Evolutionary conservation across 2,329 filamentous ascomycete genomes (phyloP).

Genomic region (Drechslera avenae): DNA sequence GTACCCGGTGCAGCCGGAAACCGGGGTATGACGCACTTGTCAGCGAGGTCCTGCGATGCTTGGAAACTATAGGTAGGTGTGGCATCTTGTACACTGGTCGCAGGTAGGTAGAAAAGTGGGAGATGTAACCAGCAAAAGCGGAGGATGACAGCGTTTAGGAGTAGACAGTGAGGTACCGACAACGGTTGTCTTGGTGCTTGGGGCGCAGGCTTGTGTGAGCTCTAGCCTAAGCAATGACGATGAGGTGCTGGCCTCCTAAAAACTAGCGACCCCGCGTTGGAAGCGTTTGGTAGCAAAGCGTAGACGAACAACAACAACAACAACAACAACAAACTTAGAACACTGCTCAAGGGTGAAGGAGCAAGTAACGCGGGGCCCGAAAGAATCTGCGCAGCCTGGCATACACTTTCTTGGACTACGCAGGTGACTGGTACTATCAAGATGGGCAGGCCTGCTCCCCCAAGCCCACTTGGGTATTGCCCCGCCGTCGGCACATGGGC

Average conservation of each 20-base stretch:
- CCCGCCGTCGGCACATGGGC: constrained; percentile 13
- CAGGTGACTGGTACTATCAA: constrained; percentile 10
- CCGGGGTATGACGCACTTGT: constrained; percentile 34
- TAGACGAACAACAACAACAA: background rate
- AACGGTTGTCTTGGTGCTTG: constrained; percentile 21
- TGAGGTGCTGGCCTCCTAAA: constrained; percentile 22
- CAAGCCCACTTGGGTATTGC: constrained; percentile 5
- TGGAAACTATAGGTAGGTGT: constrained; percentile 31
- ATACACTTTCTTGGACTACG: constrained; percentile 5
- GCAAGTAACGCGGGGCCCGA: background rate
- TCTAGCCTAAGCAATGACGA: constrained; percentile 33
- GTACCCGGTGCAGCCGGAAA: constrained; percentile 10
- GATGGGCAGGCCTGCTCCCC: constrained; percentile 8
- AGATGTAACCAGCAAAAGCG: background rate
- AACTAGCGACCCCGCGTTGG: constrained; percentile 29
- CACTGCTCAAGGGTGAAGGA: background rate
- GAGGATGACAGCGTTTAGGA: background rate
- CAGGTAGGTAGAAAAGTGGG: background rate
- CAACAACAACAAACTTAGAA: background rate
- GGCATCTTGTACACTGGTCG: constrained; percentile 43
- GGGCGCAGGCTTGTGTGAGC: constrained; percentile 22
- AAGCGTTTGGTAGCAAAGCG: constrained; percentile 12
- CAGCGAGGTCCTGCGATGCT: constrained; percentile 33
- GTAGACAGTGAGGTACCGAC: constrained; percentile 17
- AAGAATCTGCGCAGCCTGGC: background rate